Evolutionary conservation across 352 stramenopile species (phyloP), one percentile per base, ranked within the genome.

Genomic region (Phytophthora tentaculata): DNA sequence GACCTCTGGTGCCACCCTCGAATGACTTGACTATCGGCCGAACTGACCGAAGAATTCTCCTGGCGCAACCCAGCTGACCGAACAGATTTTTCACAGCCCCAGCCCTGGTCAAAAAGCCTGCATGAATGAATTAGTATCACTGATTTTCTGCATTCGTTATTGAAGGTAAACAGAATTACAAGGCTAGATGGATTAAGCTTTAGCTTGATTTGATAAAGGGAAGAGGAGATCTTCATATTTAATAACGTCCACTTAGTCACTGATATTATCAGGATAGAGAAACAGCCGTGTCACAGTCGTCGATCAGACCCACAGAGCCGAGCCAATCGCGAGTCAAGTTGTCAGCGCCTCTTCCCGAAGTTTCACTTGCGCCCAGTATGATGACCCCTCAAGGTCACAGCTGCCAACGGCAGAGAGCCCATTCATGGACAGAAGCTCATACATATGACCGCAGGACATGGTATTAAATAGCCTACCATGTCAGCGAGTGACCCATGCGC

Each of bases 291-390:
- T 65, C 52, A 64, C 59, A 61, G 45, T 69, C 51, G 62, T 67
- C 62, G 56, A 71, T 67, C 67, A 75, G 67, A 67, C 19, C 51
- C 16, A 28, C 50, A 67, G 43, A 68, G 35, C 65, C 56, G 47
- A 61, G 64, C 64, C 64, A 73, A 61, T 73, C 35, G 59, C 55
- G 47, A 65, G 62, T 76, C 63, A 76, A 76, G 47, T 73, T 72
- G 68, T 75, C 68, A 72, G 56, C 35, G 63, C 53, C 57, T 61
- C 57, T 64, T 71, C 56, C 50, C 56, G 43, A 5, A 37, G 19
- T 67, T n/a, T 70, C 10, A 52, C 63, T 64, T 60, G 23, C 23
- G 23, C 52, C 26, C 56, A 72, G 44, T 69, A 75, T 64, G 41
- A 3, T 16, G 20, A 17, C 44, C 50, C 64, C 67, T 71, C 57